phyloP scores from a whole-genome alignment of 2,329 filamentous ascomycete genomes.

The Talaromyces sp. region DNA sequence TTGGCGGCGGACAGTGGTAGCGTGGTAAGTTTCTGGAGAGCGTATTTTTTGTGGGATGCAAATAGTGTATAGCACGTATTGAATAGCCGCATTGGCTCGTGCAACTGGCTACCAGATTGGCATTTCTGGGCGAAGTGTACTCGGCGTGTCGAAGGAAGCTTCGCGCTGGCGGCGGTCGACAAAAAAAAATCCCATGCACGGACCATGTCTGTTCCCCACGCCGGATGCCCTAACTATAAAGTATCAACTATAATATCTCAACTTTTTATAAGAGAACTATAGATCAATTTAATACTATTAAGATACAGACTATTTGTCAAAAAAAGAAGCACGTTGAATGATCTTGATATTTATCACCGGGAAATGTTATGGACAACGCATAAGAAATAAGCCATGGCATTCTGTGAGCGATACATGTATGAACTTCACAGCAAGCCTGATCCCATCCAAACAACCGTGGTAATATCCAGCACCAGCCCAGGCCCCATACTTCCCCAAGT shows the following conservation, averaged over 20 bases:
- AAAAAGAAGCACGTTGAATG: no score
- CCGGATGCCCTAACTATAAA: background rate
- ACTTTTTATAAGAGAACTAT: background rate
- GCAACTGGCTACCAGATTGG: background rate
- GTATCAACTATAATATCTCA: background rate
- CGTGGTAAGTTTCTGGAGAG: background rate
- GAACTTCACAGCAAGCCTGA: background rate
- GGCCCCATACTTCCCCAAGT: background rate
- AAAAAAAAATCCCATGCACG: background rate
- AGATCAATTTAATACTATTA: background rate
- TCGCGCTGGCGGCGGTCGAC: no score
- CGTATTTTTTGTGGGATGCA: background rate
- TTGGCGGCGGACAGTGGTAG: background rate
- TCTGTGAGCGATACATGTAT: background rate
- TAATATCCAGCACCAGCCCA: background rate
- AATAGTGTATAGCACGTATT: background rate
- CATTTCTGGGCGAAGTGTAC: background rate
- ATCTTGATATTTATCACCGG: no score
- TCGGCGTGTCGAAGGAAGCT: background rate
- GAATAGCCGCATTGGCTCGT: background rate
- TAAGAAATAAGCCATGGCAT: background rate
- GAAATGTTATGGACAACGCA: background rate
- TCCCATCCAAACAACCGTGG: background rate
- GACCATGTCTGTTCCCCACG: background rate
- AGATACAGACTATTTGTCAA: no score